Base-by-base conservation (phyloP, 495 filamentous ascomycete species). In the Aspergillus heteromorphus region DNA sequence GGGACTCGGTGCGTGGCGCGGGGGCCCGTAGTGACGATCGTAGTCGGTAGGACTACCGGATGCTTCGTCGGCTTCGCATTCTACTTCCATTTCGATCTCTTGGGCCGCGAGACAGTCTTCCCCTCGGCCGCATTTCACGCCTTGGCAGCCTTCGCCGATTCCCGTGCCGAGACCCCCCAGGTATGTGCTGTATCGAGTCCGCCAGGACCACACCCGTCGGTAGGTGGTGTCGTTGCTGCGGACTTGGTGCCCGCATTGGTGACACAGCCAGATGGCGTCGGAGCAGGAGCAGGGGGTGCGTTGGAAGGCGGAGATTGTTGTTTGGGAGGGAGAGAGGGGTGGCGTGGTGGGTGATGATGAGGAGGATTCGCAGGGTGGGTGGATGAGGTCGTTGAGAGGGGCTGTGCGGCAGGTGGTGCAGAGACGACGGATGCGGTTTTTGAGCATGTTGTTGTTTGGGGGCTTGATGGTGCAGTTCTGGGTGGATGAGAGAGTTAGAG, bases 391-490 rank as follows among this genome's bases (percentile, higher is more conserved):
- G 10, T 57, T 56, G 30, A 92, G 69, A 0, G 89, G 86, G 4
- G 81, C 84, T 43, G 81, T 79, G 23, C 81, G 77, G 65, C 91
- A 95, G 30, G 82, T 76, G 1, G 71, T 75, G 68, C 91, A 96
- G 3, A 96, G 83, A 4, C 91, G 83, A 34, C 91, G 86, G 59
- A 91, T 84, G 19, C 91, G 85, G 55, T 80, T 77, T 49, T 77
- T 82, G 21, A 92, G 79, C 10, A 78, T 73, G 19, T 74, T 67
- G 7, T 74, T 69, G 1, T 82, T 77, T 0, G 88, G 88, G 0
- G 86, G 82, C 70, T 95, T 93, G 61, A 85, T 82, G 13, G 84
- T 86, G 72, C 91, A 95, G 60, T 96, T 95, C 88, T 95, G n/a
- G 49, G 36, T 6, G 1, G 1, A n/a, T n/a, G n/a, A 21, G 27